A percentile compares a stretch with the other conserved stretches of the same genome.
Evolutionary conservation across 2,329 filamentous ascomycete species (phyloP).

Genomic region (Xylariomycetidae sp.): DNA sequence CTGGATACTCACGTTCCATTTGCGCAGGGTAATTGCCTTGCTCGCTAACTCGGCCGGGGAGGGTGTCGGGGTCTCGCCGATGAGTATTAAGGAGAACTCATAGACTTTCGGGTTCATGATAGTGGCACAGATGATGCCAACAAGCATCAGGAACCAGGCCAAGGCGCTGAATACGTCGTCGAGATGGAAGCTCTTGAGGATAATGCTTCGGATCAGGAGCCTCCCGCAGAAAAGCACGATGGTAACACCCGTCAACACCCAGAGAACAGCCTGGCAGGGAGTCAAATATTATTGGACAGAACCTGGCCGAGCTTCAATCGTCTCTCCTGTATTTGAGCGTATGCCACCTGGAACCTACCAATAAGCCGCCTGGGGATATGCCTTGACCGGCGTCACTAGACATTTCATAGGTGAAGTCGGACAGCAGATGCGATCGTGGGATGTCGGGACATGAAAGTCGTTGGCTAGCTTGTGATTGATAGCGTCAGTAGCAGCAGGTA

Average conservation of each 20-base stretch:
- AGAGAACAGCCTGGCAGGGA: constrained; percentile 12
- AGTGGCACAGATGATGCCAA: constrained; percentile 9
- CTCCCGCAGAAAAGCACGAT: constrained; percentile 12
- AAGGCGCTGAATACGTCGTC: constrained; percentile 12
- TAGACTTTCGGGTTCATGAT: constrained; percentile 9
- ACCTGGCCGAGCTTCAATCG: background rate
- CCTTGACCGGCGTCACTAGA: constrained; percentile 13
- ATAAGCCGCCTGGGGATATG: constrained; percentile 8
- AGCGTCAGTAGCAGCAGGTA: no score
- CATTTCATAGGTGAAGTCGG: no score
- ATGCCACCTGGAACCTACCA: constrained; percentile 6
- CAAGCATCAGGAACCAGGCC: constrained; percentile 9
- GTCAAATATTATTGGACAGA: background rate
- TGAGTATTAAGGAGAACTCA: constrained; percentile 8
- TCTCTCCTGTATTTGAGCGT: background rate
- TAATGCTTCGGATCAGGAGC: constrained; percentile 10
- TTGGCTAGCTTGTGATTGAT: no score
- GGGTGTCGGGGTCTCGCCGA: constrained; percentile 9
- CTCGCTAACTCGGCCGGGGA: constrained; percentile 5
- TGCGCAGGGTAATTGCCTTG: constrained; percentile 10
- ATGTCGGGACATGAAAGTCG: no score
- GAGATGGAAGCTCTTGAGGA: constrained; percentile 13
- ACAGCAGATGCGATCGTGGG: no score
- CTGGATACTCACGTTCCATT: constrained; percentile 7
- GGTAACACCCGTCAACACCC: constrained; percentile 7